Conservation (phyloP, 2,329 filamentous ascomycete genomes). For the Epichloe festucae region DNA sequence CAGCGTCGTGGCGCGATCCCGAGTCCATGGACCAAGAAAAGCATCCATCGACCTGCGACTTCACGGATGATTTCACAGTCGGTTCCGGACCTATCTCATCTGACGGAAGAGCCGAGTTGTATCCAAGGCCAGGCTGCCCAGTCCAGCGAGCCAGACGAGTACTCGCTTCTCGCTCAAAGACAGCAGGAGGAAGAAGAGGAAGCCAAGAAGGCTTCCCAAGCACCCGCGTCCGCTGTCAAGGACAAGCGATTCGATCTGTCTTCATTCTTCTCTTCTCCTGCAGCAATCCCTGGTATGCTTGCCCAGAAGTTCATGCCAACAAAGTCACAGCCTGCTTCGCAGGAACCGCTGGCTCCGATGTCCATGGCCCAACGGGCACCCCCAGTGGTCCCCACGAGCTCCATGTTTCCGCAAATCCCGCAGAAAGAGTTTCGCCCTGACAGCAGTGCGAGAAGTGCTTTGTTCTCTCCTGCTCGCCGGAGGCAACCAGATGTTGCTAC, state of each 20-base stretch:
- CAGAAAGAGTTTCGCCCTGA: conserved; percentile 21
- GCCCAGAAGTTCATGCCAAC: conserved; percentile 18
- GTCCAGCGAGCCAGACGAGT: conserved; percentile 24
- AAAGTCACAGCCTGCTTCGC: conserved; percentile 9
- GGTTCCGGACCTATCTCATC: conserved; percentile 7
- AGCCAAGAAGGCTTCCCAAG: conserved; percentile 5
- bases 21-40: conserved; percentile 26
- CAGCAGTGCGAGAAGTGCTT: conserved; percentile 17
- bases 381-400: conserved; percentile 19
- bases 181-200: conserved; percentile 9
- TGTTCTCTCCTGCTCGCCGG: conserved; percentile 23
- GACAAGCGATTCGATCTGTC: conserved; percentile 33
- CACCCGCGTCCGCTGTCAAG: conserved; percentile 14
- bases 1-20: conserved; percentile 17
- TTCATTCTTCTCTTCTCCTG: conserved; percentile 46
- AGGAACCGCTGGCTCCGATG: background rate
- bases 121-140: conserved; percentile 7
- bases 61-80: conserved; percentile 4
- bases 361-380: conserved; percentile 11
- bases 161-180: conserved; percentile 29
- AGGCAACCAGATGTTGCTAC: background rate
- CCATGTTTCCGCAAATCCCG: conserved; percentile 26
- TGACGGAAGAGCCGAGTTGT: conserved; percentile 3
- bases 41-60: conserved; percentile 4
- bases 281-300: conserved; percentile 23